Percentiles rank a stretch among this genome's conserved stretches.
Conservation (phyloP, 2,329 filamentous ascomycete genomes). For the Colletotrichum neosansevieriae region DNA sequence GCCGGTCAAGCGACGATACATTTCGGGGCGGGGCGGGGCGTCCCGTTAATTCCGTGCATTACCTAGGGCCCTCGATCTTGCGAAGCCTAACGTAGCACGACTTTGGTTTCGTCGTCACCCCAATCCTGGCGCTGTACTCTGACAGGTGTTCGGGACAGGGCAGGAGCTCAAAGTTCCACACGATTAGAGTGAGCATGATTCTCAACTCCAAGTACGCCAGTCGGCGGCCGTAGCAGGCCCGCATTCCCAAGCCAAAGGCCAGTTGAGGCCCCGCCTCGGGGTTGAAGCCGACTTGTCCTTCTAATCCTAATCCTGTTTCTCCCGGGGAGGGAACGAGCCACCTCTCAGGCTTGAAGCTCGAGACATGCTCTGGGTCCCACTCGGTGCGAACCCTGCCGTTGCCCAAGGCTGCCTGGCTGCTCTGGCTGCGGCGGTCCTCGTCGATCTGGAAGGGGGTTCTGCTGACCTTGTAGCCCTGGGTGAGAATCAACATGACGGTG, state of each 20-base stretch:
- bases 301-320: neutral
- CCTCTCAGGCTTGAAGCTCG: slow-evolving; percentile 18
- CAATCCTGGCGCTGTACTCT: neutral
- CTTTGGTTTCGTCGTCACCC: neutral
- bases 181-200: slow-evolving; percentile 50
- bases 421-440: slow-evolving; percentile 45
- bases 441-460: slow-evolving; percentile 44
- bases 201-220: slow-evolving; percentile 52
- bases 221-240: slow-evolving; percentile 54
- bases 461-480: slow-evolving; percentile 45
- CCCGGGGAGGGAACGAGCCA: slow-evolving; percentile 13
- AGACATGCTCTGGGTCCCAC: slow-evolving; percentile 21
- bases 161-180: slow-evolving; percentile 51
- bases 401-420: slow-evolving; percentile 35
- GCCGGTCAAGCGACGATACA: no score
- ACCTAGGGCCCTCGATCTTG: neutral
- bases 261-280: slow-evolving; percentile 50
- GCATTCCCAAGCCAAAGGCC: slow-evolving; percentile 51
- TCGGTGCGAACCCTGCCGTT: slow-evolving; percentile 33
- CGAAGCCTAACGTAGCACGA: neutral
- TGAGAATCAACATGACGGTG: slow-evolving; percentile 46
- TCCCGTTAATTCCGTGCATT: no score
- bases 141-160: slow-evolving; percentile 2
- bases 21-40: no score
- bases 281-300: slow-evolving; percentile 47